Percentiles rank a stretch among this genome's conserved stretches.
Conservation (phyloP, 2,329 filamentous ascomycete genomes). For the Seiridium unicorne region DNA sequence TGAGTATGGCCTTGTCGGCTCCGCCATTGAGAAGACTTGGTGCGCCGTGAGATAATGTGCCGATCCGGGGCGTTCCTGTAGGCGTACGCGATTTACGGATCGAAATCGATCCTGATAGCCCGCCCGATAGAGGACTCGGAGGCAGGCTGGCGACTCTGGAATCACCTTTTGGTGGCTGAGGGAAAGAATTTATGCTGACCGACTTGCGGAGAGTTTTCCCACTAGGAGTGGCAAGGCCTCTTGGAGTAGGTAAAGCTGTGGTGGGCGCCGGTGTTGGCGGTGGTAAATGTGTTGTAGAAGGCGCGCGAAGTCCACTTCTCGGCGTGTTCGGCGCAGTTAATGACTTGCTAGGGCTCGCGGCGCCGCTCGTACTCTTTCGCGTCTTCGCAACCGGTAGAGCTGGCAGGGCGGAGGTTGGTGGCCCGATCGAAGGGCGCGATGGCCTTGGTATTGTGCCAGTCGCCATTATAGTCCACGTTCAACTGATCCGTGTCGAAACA, state of each 20-base stretch:
- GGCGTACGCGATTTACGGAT: slow-evolving; percentile 50
- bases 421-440: slow-evolving; percentile 65
- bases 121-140: slow-evolving; percentile 57
- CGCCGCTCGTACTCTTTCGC: slow-evolving; percentile 60
- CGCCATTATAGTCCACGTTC: slow-evolving; percentile 37
- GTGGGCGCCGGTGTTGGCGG: slow-evolving; percentile 49
- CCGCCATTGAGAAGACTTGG: slow-evolving; percentile 79
- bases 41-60: slow-evolving; percentile 49
- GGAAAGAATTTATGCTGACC: slow-evolving; percentile 91
- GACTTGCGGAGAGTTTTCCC: slow-evolving; percentile 78
- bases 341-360: slow-evolving; percentile 40
- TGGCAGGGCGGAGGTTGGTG: slow-evolving; percentile 70
- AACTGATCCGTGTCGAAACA: not conserved
- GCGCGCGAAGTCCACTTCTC: slow-evolving; percentile 57
- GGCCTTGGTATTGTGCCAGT: slow-evolving; percentile 63
- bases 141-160: slow-evolving; percentile 60
- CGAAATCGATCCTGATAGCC: slow-evolving; percentile 30
- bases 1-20: slow-evolving; percentile 71
- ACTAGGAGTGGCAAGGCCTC: slow-evolving; percentile 54
- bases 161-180: slow-evolving; percentile 76
- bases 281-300: slow-evolving; percentile 55
- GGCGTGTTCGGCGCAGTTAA: slow-evolving; percentile 51
- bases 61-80: slow-evolving; percentile 49
- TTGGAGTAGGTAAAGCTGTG: slow-evolving; percentile 54
- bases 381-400: slow-evolving; percentile 72